Evolutionary conservation across 225 moss, liverwort and hornwort genomes (phyloP).

Genomic region (Anthoceros angustus): DNA sequence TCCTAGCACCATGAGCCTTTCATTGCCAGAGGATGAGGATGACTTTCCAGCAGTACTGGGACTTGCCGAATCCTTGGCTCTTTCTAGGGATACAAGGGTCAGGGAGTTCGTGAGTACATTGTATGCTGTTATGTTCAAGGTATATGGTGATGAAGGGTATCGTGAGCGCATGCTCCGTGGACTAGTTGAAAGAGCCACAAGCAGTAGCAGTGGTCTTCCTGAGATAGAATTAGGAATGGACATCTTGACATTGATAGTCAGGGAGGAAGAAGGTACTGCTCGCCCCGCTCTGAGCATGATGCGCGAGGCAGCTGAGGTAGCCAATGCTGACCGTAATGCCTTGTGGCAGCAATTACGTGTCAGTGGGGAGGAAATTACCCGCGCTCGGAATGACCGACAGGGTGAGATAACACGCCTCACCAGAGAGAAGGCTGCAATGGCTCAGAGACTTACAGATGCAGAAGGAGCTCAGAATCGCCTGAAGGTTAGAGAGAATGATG

Average conservation of each 20-base stretch:
- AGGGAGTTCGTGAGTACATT: constrained; percentile 92
- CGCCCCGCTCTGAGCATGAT: constrained; percentile 87
- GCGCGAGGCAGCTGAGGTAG: constrained; percentile 76
- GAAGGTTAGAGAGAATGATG: constrained; percentile 38
- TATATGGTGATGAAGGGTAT: constrained; percentile 87
- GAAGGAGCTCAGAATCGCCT: constrained; percentile 81
- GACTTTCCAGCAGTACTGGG: constrained; percentile 90
- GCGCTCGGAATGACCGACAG: constrained; percentile 75
- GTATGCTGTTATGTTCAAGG: constrained; percentile 99
- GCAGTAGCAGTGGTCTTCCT: constrained; percentile 78
- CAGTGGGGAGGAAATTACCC: constrained; percentile 64
- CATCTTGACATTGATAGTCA: constrained; percentile 85
- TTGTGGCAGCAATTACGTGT: constrained; percentile 88
- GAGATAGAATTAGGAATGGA: constrained; percentile 98
- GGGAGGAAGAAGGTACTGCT: constrained; percentile 97
- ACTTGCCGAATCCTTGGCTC: constrained; percentile 76
- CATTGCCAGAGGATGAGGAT: constrained; percentile 64
- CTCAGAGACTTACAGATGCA: constrained; percentile 74
- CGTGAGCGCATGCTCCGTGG: constrained; percentile 95
- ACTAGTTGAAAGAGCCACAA: constrained; percentile 83
- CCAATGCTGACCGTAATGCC: constrained; percentile 65
- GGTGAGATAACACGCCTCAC: constrained; percentile 60
- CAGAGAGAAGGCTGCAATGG: constrained; percentile 67
- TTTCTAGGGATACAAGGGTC: constrained; percentile 74
- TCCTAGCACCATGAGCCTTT: constrained; percentile 53